Percentiles rank a stretch among this genome's conserved stretches.
Evolutionary conservation across 148 eudicot genomes (phyloP).

Genomic region (Spergularia bocconei): DNA sequence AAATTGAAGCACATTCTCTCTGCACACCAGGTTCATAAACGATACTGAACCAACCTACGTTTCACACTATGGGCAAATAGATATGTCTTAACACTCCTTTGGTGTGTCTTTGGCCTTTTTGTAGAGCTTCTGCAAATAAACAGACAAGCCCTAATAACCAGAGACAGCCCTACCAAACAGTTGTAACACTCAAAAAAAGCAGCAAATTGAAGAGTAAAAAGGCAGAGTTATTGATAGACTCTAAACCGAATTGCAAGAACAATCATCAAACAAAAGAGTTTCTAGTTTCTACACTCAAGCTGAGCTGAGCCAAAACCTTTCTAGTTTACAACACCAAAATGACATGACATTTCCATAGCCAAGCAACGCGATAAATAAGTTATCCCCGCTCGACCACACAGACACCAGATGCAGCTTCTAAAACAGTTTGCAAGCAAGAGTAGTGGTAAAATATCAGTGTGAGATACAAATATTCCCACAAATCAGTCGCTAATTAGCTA

Average conservation of each 20-base stretch:
- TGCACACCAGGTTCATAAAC: neutral
- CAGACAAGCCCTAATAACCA: constrained; percentile 32
- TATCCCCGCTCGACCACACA: constrained; percentile 16
- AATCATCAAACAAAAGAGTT: neutral
- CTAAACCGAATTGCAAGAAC: neutral
- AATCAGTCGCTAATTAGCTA: neutral
- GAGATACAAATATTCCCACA: constrained; percentile 20
- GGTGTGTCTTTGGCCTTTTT: neutral
- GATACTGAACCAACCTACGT: neutral
- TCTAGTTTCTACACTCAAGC: neutral
- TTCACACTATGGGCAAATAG: neutral
- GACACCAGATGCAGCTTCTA: constrained; percentile 13
- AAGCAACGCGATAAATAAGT: constrained; percentile 8
- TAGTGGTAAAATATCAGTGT: constrained; percentile 13
- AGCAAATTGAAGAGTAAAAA: constrained; percentile 14
- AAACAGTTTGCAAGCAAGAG: constrained; percentile 17
- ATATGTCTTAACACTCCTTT: neutral
- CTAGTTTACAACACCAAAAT: constrained; percentile 13
- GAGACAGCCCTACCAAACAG: neutral
- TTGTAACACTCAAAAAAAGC: neutral
- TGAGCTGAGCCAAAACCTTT: constrained; percentile 5
- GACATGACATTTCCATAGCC: constrained; percentile 8
- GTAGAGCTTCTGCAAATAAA: constrained; percentile 13
- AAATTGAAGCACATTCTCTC: neutral
- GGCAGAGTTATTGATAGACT: constrained; percentile 23